These are phyloP conservation scores for Wickerhamomyces rabaulensis DNA, from an alignment of 805 yeast genomes.

Conservation along the genomic window DNA sequence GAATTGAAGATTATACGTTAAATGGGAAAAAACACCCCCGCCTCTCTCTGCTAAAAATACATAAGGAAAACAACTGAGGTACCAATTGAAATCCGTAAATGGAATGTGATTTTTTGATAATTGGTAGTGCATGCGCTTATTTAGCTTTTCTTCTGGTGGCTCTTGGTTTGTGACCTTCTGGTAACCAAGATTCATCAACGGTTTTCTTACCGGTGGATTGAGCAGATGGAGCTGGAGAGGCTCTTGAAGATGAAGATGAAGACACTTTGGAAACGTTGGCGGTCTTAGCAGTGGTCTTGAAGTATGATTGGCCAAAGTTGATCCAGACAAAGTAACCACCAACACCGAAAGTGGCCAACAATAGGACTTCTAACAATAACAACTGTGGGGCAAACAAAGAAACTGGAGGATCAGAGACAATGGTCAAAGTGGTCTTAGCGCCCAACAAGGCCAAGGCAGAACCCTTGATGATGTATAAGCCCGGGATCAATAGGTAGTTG, in stretches of 20 bases:
- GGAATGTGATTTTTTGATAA: no score
- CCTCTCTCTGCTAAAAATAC: no score
- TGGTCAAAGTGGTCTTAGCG: conserved; percentile 51
- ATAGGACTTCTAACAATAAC: conserved; percentile 52
- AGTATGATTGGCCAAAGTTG: conserved; percentile 41
- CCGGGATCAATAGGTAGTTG: conserved; percentile 55
- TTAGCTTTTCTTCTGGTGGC: conserved; percentile 27
- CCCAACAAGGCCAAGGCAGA: conserved; percentile 49
- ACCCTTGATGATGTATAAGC: conserved; percentile 45
- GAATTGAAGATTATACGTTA: neutral
- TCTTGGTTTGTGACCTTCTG: conserved; percentile 45
- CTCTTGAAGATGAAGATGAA: conserved; percentile 2
- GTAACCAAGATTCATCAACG: conserved; percentile 52
- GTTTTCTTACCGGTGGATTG: conserved; percentile 26
- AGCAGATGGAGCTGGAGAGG: conserved; percentile 12
- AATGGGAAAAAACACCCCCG: no score
- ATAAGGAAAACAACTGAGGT: no score
- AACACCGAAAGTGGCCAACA: conserved; percentile 43
- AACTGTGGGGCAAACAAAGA: conserved; percentile 72
- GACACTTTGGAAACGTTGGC: conserved; percentile 16
- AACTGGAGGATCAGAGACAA: conserved; percentile 58
- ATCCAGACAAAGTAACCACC: conserved; percentile 43
- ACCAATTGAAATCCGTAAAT: no score
- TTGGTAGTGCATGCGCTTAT: conserved; percentile 4
- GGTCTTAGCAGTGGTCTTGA: conserved; percentile 27